Percentiles rank a stretch among this genome's conserved stretches.
Evolutionary conservation across 257 asterid genomes (phyloP).

Genomic region (Solanum pennellii): DNA sequence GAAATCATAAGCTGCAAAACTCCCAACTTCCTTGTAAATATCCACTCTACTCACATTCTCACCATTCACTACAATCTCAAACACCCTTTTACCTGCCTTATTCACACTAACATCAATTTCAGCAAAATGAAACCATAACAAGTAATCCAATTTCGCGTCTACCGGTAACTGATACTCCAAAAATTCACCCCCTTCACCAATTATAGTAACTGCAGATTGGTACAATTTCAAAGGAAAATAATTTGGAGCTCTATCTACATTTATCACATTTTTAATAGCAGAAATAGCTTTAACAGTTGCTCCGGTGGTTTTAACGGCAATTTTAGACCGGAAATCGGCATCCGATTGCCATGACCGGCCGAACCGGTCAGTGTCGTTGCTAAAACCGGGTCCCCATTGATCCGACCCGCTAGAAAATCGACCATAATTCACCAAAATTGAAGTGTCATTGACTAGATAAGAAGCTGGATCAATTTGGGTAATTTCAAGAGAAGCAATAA

Average conservation of each 20-base stretch:
- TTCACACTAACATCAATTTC: constrained; percentile 81
- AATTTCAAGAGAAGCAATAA: constrained; percentile 59
- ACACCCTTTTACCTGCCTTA: constrained; percentile 73
- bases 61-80: constrained; percentile 71
- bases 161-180: constrained; percentile 63
- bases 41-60: constrained; percentile 68
- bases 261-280: constrained; percentile 28
- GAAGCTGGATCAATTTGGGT: constrained; percentile 39
- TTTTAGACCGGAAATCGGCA: constrained; percentile 16
- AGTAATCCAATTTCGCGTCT: constrained; percentile 84
- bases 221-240: constrained; percentile 72
- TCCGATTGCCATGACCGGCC: constrained; percentile 87
- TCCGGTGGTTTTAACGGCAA: constrained; percentile 19
- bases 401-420: constrained; percentile 75
- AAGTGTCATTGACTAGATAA: constrained; percentile 23
- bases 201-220: constrained; percentile 50
- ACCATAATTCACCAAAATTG: constrained; percentile 60
- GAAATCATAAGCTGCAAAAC: constrained; percentile 74
- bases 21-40: constrained; percentile 65
- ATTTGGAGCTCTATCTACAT: constrained; percentile 54
- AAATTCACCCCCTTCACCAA: constrained; percentile 33
- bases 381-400: constrained; percentile 94
- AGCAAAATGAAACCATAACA: constrained; percentile 83
- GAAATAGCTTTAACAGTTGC: constrained; percentile 47
- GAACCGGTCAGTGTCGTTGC: constrained; percentile 65